Conservation (phyloP, 1,284 basidiomycete species). For the Pyrrhoderma lamaoense region DNA sequence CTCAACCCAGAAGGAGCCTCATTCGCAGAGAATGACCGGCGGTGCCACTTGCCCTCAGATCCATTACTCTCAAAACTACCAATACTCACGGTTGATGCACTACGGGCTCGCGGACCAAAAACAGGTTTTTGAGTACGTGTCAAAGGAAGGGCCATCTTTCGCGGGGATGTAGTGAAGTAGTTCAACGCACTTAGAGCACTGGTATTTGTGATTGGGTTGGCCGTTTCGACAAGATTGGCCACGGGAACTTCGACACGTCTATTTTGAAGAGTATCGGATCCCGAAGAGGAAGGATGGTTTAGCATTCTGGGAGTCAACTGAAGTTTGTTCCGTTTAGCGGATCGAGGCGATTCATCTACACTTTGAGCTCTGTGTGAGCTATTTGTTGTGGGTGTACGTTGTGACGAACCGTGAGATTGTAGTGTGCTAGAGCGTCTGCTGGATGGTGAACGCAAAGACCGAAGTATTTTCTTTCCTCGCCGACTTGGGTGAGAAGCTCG, state of each 20-base stretch:
- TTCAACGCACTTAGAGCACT: constrained; percentile 7
- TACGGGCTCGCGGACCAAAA: constrained; percentile 10
- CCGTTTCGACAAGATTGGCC: background rate
- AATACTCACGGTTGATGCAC: constrained; percentile 3
- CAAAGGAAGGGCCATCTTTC: background rate
- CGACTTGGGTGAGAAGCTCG: background rate
- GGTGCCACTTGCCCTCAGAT: background rate
- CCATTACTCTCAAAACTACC: background rate
- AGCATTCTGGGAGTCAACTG: background rate
- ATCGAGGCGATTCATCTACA: background rate
- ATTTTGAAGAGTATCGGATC: background rate
- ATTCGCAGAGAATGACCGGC: background rate
- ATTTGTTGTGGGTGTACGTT: constrained; percentile 6
- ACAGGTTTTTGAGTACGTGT: constrained; percentile 6
- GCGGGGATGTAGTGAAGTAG: background rate
- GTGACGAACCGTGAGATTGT: constrained; percentile 4
- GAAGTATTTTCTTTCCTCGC: constrained; percentile 13
- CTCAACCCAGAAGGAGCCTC: background rate
- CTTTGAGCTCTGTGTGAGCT: background rate
- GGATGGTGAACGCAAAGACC: constrained; percentile 8
- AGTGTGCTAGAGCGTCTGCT: constrained; percentile 7
- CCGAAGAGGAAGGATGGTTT: background rate
- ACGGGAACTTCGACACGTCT: background rate
- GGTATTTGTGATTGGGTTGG: background rate
- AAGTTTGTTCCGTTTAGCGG: background rate